Percentiles rank a stretch among this genome's conserved stretches.
phyloP scores from a whole-genome alignment of 371 early-diverging fungal species.

The Batkoa obscura region DNA sequence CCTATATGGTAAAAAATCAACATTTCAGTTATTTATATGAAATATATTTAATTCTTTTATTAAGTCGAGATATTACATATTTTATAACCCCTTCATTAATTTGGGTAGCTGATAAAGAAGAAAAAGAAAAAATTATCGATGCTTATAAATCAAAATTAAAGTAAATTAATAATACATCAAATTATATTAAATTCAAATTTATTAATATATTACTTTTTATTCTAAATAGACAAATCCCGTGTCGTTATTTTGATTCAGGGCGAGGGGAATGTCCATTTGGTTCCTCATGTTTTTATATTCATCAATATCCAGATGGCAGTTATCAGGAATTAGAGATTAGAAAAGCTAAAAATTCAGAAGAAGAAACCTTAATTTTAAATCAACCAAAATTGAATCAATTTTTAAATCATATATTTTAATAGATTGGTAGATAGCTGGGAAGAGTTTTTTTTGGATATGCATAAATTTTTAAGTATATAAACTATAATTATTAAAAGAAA shows the following conservation, averaged over 20 bases:
- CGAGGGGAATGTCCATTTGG: slow-evolving; percentile 33
- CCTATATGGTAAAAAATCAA: slow-evolving; percentile 7
- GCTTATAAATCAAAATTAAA: slow-evolving; percentile 23
- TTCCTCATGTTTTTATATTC: slow-evolving; percentile 28
- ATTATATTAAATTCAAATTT: too few species aligned
- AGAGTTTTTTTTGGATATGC: too few species aligned
- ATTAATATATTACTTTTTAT: neutral
- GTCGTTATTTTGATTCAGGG: slow-evolving; percentile 24
- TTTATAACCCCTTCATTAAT: slow-evolving; percentile 24
- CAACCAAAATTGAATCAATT: neutral
- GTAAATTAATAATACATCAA: slow-evolving; percentile 10
- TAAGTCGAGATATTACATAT: slow-evolving; percentile 19
- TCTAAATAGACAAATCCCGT: slow-evolving; percentile 18
- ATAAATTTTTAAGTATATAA: too few species aligned
- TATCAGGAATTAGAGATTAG: slow-evolving; percentile 14
- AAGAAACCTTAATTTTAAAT: slow-evolving; percentile 2
- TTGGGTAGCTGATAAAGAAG: slow-evolving; percentile 18
- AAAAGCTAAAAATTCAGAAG: slow-evolving; percentile 10
- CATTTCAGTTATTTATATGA: neutral
- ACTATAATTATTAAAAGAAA: too few species aligned
- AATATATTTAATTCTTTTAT: slow-evolving; percentile 16
- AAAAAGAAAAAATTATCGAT: slow-evolving; percentile 19
- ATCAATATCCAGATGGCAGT: slow-evolving; percentile 21
- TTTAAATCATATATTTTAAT: neutral
- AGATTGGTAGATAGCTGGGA: too few species aligned